Conservation (phyloP, 2,329 filamentous ascomycete genomes). For the Colletotrichum australisinense region DNA sequence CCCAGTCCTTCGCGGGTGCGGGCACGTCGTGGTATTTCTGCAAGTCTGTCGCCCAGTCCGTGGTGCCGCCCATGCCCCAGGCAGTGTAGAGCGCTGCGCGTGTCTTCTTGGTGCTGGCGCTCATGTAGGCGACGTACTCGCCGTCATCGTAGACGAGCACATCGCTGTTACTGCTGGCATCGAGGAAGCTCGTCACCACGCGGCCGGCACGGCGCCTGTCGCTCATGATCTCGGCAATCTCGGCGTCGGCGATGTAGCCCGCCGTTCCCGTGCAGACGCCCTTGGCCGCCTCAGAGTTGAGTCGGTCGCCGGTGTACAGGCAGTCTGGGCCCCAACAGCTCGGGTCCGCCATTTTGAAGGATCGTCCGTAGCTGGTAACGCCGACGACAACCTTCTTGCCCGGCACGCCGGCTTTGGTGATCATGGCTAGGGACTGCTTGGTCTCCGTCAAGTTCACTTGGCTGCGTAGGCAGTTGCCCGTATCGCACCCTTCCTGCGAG, state of each 20-base stretch:
- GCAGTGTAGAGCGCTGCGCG: conserved; percentile 5
- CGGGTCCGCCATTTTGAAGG: not conserved
- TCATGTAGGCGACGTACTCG: conserved; percentile 41
- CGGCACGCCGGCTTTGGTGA: not conserved
- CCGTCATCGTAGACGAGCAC: conserved; percentile 39
- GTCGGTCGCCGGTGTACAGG: conserved; percentile 38
- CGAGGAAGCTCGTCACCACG: conserved; percentile 37
- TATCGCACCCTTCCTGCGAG: conserved; percentile 39
- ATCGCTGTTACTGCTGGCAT: conserved; percentile 31
- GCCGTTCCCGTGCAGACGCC: conserved; percentile 43
- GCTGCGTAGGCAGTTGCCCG: conserved; percentile 48
- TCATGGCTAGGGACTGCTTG: not conserved
- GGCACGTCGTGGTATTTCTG: conserved; percentile 15
- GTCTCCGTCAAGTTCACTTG: conserved; percentile 49
- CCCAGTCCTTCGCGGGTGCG: conserved; percentile 29
- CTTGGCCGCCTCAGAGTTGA: conserved; percentile 37
- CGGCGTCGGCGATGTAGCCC: conserved; percentile 46
- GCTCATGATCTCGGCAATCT: conserved; percentile 41
- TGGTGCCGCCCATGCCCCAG: conserved; percentile 35
- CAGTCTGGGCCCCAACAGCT: conserved; percentile 37
- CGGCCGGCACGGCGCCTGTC: not conserved
- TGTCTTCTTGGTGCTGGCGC: conserved; percentile 20
- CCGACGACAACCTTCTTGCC: not conserved
- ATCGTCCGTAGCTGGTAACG: conserved; percentile 1
- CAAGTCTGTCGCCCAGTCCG: conserved; percentile 39